phyloP scores from a whole-genome alignment of 192 early-diverging fungal species.

The Fimicolochytrium jonesii region DNA sequence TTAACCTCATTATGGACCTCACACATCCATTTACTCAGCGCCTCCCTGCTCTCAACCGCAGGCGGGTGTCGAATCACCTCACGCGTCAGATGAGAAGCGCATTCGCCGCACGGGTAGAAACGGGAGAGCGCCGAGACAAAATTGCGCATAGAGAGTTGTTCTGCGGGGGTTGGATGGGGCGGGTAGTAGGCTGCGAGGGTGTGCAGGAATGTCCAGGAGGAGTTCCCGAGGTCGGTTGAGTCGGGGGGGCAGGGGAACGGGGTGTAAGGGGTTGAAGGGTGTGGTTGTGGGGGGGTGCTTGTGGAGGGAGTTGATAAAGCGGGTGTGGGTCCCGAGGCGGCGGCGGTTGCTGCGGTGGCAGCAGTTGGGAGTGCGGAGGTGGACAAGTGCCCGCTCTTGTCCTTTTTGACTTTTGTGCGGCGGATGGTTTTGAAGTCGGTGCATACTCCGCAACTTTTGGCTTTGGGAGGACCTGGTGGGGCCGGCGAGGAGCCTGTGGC shows the following conservation, averaged over 20 bases:
- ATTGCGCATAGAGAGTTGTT: conserved; percentile 72
- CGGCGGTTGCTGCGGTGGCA: not conserved
- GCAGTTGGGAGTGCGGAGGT: not conserved
- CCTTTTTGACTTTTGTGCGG: not conserved
- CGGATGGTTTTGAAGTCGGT: conserved; percentile 10
- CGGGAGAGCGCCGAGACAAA: conserved; percentile 73
- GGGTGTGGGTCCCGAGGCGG: not conserved
- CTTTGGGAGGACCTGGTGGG: too few relatives aligned
- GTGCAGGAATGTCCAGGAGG: conserved; percentile 98
- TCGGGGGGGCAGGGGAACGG: conserved; percentile 72
- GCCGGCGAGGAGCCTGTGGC: too few relatives aligned
- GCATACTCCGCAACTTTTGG: conserved; percentile 19
- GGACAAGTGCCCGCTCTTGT: not conserved
- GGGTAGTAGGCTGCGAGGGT: conserved; percentile 98
- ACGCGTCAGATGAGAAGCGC: conserved; percentile 77
- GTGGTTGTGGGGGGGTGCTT: not conserved
- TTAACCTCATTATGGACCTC: conserved; percentile 95
- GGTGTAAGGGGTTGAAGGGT: not conserved
- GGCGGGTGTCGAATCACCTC: conserved; percentile 78
- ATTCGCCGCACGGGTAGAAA: conserved; percentile 90
- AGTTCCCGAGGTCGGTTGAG: conserved; percentile 69
- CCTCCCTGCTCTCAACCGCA: conserved; percentile 59
- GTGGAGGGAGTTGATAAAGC: not conserved
- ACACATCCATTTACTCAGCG: conserved; percentile 85
- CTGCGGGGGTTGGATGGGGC: conserved; percentile 58